Conservation (phyloP, 2,329 filamentous ascomycete genomes). For the Ambrosiella xylebori region DNA sequence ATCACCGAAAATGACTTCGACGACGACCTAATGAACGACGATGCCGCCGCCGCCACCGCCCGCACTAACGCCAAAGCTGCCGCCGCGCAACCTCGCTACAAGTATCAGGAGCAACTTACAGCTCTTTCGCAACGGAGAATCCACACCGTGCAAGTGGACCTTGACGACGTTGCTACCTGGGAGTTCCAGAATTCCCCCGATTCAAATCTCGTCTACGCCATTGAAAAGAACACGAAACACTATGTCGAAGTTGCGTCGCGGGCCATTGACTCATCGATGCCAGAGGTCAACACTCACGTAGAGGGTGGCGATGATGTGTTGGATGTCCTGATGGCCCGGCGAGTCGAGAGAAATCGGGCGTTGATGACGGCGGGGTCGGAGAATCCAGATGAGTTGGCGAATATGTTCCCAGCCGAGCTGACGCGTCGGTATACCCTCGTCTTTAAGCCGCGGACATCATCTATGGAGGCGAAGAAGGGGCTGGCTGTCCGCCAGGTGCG, state of each 20-base stretch:
- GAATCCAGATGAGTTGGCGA: slow-evolving; percentile 47
- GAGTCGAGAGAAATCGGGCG: slow-evolving; percentile 69
- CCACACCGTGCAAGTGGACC: slow-evolving; percentile 66
- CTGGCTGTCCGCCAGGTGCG: slow-evolving; percentile 86
- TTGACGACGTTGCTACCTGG: slow-evolving; percentile 75
- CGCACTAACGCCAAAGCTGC: slow-evolving; percentile 27
- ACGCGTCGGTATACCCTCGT: slow-evolving; percentile 89
- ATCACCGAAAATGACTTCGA: slow-evolving; percentile 74
- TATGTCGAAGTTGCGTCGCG: slow-evolving; percentile 84
- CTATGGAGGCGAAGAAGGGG: slow-evolving; percentile 43
- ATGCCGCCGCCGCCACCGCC: slow-evolving; percentile 40
- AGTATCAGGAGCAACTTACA: slow-evolving; percentile 80
- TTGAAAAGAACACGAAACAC: slow-evolving; percentile 83
- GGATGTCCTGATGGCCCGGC: slow-evolving; percentile 88
- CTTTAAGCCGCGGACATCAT: slow-evolving; percentile 77
- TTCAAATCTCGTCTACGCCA: slow-evolving; percentile 59
- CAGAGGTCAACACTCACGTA: slow-evolving; percentile 52
- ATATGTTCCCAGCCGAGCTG: slow-evolving; percentile 79
- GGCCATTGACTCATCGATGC: slow-evolving; percentile 77
- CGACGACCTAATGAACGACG: slow-evolving; percentile 83
- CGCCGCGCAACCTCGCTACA: slow-evolving; percentile 45
- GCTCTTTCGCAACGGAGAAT: slow-evolving; percentile 65
- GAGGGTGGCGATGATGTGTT: slow-evolving; percentile 96
- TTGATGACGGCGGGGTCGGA: slow-evolving; percentile 50
- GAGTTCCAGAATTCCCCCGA: slow-evolving; percentile 54